Conservation (phyloP, 805 yeast species). For the Saturnispora galanensis region DNA sequence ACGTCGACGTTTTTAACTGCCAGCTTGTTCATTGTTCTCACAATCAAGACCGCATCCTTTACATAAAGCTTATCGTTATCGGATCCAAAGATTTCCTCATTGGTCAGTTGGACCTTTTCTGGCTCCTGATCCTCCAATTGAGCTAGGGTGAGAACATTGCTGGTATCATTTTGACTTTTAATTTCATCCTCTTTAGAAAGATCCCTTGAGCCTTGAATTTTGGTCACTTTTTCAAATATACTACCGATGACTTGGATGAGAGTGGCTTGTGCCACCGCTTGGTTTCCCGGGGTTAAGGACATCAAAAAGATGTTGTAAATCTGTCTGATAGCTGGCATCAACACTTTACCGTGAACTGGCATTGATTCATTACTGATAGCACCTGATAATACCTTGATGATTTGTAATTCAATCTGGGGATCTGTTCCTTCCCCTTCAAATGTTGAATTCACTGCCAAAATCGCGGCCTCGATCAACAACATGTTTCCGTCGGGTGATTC, state of each 20-base stretch:
- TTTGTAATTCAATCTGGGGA: constrained; percentile 81
- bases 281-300: constrained; percentile 73
- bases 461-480: constrained; percentile 67
- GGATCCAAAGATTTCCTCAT: constrained; percentile 30
- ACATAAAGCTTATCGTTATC: constrained; percentile 60
- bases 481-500: constrained; percentile 36
- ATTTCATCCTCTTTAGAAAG: not conserved
- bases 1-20: constrained; percentile 78
- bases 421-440: constrained; percentile 92
- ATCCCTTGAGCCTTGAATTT: not conserved
- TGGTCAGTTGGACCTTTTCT: constrained; percentile 44
- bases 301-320: constrained; percentile 86
- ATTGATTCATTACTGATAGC: constrained; percentile 72
- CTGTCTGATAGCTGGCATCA: constrained; percentile 84
- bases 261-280: constrained; percentile 91
- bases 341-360: constrained; percentile 83
- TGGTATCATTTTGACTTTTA: not conserved
- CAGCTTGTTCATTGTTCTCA: constrained; percentile 90
- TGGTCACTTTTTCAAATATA: constrained; percentile 60
- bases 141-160: constrained; percentile 39
- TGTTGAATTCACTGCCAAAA: constrained; percentile 73
- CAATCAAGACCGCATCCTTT: constrained; percentile 86
- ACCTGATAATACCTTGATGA: constrained; percentile 82
- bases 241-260: constrained; percentile 82
- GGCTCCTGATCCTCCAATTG: constrained; percentile 46